These are phyloP conservation scores for Candida morakotiae DNA, from an alignment of 805 yeast genomes.

Conservation along the genomic window DNA sequence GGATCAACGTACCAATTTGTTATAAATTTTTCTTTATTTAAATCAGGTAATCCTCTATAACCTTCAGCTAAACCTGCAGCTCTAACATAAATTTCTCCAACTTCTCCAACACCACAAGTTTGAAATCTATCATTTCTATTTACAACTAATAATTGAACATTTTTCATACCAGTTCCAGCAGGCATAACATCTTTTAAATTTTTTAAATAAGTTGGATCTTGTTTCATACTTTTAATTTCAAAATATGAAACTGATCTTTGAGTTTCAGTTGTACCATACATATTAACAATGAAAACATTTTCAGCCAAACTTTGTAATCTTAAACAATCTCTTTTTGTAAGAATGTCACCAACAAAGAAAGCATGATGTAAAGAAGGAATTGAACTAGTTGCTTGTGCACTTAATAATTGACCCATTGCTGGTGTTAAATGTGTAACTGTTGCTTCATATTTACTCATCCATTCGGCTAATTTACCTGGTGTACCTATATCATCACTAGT, in stretches of 20 bases:
- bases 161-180: conserved; percentile 96
- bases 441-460: conserved; percentile 92
- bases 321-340: conserved; percentile 95
- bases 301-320: conserved; percentile 88
- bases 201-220: conserved; percentile 71
- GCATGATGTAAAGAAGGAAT: conserved; percentile 91
- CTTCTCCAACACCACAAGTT: conserved; percentile 97
- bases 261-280: conserved; percentile 99
- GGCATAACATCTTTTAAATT: conserved; percentile 94
- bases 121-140: conserved; percentile 85
- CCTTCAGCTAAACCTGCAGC: conserved; percentile 99
- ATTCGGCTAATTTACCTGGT: conserved; percentile 94
- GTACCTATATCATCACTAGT: conserved; percentile 98
- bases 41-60: conserved; percentile 84
- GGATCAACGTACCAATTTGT: conserved; percentile 85
- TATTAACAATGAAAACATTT: conserved; percentile 86
- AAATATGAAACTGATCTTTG: conserved; percentile 96
- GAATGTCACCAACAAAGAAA: conserved; percentile 95
- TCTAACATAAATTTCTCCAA: conserved; percentile 96
- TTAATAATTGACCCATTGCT: conserved; percentile 96
- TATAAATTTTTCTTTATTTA: conserved; percentile 83
- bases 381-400: conserved; percentile 90
- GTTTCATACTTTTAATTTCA: conserved; percentile 71
- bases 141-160: conserved; percentile 91
- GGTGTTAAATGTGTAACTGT: conserved; percentile 98